Percentiles rank a stretch among this genome's conserved stretches.
phyloP scores from a whole-genome alignment of 179 eudicot species.

The Heliamphora pulchella region DNA sequence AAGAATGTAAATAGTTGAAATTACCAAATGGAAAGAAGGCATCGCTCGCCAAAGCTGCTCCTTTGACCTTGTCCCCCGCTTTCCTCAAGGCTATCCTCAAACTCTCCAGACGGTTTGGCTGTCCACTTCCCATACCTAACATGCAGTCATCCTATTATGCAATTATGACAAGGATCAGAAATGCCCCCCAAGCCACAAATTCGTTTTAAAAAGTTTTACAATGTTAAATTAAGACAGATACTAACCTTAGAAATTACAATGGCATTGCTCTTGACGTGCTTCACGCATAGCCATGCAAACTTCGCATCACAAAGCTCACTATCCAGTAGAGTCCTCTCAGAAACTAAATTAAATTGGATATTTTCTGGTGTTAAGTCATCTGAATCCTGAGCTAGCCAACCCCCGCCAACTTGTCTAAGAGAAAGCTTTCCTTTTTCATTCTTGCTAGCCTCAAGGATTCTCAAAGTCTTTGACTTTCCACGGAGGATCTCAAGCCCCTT shows the following conservation, averaged over 20 bases:
- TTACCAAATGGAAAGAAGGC: constrained; percentile 99
- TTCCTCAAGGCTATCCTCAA: constrained; percentile 83
- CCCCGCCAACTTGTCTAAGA: constrained; percentile 93
- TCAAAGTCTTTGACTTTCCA: constrained; percentile 89
- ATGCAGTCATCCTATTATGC: constrained; percentile 62
- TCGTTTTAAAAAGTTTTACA: neutral
- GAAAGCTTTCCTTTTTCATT: constrained; percentile 78
- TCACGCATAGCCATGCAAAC: constrained; percentile 93
- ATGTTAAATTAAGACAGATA: neutral
- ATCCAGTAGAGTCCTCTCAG: constrained; percentile 55
- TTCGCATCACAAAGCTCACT: constrained; percentile 73
- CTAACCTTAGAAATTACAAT: constrained; percentile 90
- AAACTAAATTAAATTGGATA: constrained; percentile 53
- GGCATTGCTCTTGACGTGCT: constrained; percentile 98
- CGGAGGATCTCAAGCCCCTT: constrained; percentile 93
- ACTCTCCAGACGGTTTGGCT: constrained; percentile 91
- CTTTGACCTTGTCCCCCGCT: constrained; percentile 87
- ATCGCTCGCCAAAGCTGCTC: constrained; percentile 96
- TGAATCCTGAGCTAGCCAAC: constrained; percentile 95
- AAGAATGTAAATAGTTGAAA: neutral
- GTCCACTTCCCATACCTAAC: constrained; percentile 99
- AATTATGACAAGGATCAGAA: constrained; percentile 6
- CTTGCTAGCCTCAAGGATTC: constrained; percentile 90
- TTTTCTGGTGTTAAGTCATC: constrained; percentile 84
- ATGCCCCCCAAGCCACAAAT: neutral